These are phyloP conservation scores for Calocera cornea DNA, from an alignment of 768 basidiomycete genomes.

Conservation along the genomic window DNA sequence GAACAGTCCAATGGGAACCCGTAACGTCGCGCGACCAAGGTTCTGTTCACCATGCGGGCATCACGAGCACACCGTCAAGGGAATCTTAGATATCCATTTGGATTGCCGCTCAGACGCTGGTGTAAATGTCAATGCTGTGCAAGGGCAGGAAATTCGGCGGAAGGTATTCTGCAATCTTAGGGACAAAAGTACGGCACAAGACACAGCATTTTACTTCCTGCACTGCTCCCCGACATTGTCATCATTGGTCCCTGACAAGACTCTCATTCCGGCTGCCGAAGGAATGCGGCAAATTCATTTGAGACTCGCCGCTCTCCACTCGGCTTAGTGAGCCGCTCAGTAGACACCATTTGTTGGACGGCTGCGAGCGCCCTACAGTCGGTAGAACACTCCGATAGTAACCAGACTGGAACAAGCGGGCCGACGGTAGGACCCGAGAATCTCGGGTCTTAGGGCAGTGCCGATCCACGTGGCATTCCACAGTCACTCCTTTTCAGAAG, in stretches of 20 bases:
- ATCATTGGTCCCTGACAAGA: not conserved
- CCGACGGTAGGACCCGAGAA: not conserved
- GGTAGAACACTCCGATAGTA: too few relatives aligned
- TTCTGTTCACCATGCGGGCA: not conserved
- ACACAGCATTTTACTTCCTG: slow-evolving; percentile 2
- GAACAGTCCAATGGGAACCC: not conserved
- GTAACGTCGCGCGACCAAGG: slow-evolving; percentile 1
- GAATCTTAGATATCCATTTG: not conserved
- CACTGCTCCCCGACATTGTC: not conserved
- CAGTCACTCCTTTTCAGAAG: not conserved
- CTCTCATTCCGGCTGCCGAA: not conserved
- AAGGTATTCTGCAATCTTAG: not conserved
- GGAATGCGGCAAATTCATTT: not conserved
- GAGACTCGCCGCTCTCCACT: not conserved
- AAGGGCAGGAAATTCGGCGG: not conserved
- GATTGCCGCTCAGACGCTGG: not conserved
- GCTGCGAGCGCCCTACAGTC: too few relatives aligned
- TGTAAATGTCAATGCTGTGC: slow-evolving; percentile 6
- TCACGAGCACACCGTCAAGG: not conserved
- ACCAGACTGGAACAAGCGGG: too few relatives aligned
- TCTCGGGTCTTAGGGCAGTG: not conserved
- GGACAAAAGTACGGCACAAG: not conserved
- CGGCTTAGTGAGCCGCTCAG: not conserved
- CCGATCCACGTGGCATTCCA: not conserved
- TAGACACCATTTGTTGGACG: not conserved